Percentiles rank a stretch among this genome's conserved stretches.
phyloP scores from a whole-genome alignment of 208 protist genomes.

The Wallacemonas sp. region DNA sequence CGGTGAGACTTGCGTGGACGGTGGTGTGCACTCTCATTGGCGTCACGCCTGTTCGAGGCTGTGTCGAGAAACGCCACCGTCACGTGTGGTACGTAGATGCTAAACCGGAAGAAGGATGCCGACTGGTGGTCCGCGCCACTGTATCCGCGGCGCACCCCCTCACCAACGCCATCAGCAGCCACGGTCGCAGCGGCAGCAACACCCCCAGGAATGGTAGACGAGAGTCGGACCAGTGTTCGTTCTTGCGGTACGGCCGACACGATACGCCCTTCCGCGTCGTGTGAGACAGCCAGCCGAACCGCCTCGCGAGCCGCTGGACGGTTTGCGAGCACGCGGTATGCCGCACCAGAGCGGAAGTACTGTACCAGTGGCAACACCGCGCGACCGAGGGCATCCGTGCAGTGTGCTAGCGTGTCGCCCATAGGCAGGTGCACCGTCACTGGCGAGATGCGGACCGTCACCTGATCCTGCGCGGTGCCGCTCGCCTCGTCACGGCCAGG shows the following conservation, averaged over 20 bases:
- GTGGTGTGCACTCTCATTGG: no score
- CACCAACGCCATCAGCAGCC: no score
- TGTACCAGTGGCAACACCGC: slow-evolving; percentile 26
- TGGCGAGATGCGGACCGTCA: neutral
- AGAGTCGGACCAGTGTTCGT: neutral
- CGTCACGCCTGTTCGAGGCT: neutral
- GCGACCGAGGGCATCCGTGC: slow-evolving; percentile 32
- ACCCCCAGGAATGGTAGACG: neutral
- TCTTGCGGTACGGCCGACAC: slow-evolving; percentile 13
- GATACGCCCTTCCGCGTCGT: slow-evolving; percentile 9
- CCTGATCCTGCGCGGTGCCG: neutral
- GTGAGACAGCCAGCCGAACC: slow-evolving; percentile 2
- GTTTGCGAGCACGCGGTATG: neutral
- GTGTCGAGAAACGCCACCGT: neutral
- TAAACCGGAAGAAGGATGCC: slow-evolving; percentile 7
- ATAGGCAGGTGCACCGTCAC: slow-evolving; percentile 23
- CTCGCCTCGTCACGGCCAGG: neutral
- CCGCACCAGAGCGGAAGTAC: neutral
- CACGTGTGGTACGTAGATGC: slow-evolving; percentile 4
- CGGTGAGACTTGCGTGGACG: no score
- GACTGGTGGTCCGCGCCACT: neutral
- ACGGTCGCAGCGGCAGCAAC: no score
- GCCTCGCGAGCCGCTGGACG: neutral
- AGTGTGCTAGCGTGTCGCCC: slow-evolving; percentile 29
- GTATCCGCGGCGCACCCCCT: neutral